Base-by-base conservation (phyloP, 192 early-diverging fungal species). In the Coemansia sp. region DNA sequence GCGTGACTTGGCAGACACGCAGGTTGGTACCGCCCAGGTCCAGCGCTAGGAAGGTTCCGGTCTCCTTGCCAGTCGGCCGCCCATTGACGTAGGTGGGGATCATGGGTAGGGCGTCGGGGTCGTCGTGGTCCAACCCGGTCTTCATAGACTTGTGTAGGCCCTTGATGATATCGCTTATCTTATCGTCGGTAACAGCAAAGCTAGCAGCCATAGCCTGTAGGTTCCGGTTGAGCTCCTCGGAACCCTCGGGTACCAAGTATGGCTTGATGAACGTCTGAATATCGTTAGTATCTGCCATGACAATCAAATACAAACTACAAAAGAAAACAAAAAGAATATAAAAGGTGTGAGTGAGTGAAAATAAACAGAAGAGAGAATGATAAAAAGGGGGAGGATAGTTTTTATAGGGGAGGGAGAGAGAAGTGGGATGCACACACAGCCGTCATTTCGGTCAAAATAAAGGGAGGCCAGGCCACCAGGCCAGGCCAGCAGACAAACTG, bases 1-100 rank as follows among this genome's bases (percentile, higher is more conserved):
- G 87, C 28, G 83, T 85, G 21, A 97, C 89, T 67, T 90, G 83
- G 84, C 94, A 96, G 3, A 97, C 94, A 28, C 97, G 91, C 74
- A 99, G 86, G 78, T 98, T 98, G 60, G 95, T 95, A 39, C 97
- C 96, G 35, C 97, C 97, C 28, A 98, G 84, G 76, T 98, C 97
- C 43, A 98, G 78, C 30, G 97, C 95, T n/a, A 98, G 88, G 73
- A 87, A 94, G 32, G 88, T 85, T 47, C 96, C 96, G 39, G 74
- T 77, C 76, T 98, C 96, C 81, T 88, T 84, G 30, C 97, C 97
- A 35, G 89, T 91, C 4, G 95, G 94, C 0, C 89, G 79, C n/a
- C 88, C 84, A 44, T 84, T 80, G 62, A 98, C 95, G 77, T 87
- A 96, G 19, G 95, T 95, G 11, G 97, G 92, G 76, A 98, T 92